Evolutionary conservation across 1,284 basidiomycete species (phyloP).

Genomic region (Cutaneotrichosporon sp.): DNA sequence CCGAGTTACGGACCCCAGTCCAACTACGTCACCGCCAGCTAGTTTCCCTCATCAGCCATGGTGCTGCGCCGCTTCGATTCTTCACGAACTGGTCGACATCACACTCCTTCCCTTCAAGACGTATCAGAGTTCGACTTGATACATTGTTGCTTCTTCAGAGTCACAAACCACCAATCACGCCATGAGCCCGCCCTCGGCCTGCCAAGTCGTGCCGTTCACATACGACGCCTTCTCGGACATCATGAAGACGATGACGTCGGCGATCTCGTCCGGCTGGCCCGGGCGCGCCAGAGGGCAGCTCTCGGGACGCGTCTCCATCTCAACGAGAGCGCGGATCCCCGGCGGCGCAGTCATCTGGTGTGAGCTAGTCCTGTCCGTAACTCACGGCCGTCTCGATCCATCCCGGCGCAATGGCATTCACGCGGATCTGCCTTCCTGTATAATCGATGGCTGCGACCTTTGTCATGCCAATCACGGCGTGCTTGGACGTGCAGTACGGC

Average conservation of each 20-base stretch:
- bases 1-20: too few species aligned
- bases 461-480: conserved; percentile 29
- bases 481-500: conserved; percentile 26
- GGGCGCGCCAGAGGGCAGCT: conserved; percentile 28
- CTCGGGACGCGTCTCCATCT: neutral
- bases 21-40: too few species aligned
- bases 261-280: conserved; percentile 36
- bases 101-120: neutral
- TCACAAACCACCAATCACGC: neutral
- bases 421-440: conserved; percentile 18
- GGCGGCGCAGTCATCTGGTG: conserved; percentile 19
- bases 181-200: conserved; percentile 36
- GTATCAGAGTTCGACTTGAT: neutral
- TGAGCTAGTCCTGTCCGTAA: neutral
- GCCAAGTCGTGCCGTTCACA: conserved; percentile 37
- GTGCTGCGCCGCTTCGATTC: too few species aligned
- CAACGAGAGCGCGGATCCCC: neutral
- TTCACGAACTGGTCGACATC: too few species aligned
- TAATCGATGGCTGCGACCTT: conserved; percentile 27
- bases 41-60: too few species aligned
- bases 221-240: conserved; percentile 36
- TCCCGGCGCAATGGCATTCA: conserved; percentile 24
- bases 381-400: conserved; percentile 14
- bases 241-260: conserved; percentile 38
- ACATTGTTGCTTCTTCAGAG: neutral